Conservation (phyloP, 345 rosid species). For the Physaria fendleri region DNA sequence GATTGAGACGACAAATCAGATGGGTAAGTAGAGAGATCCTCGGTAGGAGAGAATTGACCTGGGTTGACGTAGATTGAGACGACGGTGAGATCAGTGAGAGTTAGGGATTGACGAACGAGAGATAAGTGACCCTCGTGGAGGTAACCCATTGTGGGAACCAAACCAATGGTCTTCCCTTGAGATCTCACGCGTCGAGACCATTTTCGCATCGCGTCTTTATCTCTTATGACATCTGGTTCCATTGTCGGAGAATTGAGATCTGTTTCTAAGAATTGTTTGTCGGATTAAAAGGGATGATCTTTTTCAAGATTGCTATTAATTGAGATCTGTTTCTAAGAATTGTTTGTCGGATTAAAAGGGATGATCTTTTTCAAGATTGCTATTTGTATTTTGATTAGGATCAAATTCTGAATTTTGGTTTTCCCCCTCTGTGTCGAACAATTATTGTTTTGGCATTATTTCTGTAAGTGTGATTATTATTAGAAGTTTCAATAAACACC, state of each 20-base stretch:
- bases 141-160: slow-evolving; percentile 90
- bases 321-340: neutral
- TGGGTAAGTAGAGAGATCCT: slow-evolving; percentile 91
- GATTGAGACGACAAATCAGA: slow-evolving; percentile 84
- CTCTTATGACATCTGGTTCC: slow-evolving; percentile 45
- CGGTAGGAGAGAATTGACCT: slow-evolving; percentile 89
- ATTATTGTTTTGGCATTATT: too few relatives aligned
- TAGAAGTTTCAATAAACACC: too few relatives aligned
- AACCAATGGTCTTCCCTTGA: slow-evolving; percentile 58
- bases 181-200: slow-evolving; percentile 67
- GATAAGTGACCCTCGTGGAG: slow-evolving; percentile 84
- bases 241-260: neutral
- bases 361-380: too few relatives aligned
- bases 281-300: too few relatives aligned
- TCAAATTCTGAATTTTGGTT: too few relatives aligned
- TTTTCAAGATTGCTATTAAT: too few relatives aligned
- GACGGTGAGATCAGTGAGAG: slow-evolving; percentile 45
- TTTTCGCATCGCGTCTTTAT: slow-evolving; percentile 59
- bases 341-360: too few relatives aligned
- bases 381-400: too few relatives aligned
- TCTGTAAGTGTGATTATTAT: too few relatives aligned
- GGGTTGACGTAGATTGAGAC: slow-evolving; percentile 91
- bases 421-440: too few relatives aligned
- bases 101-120: slow-evolving; percentile 55
- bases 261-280: too few relatives aligned